phyloP scores from a whole-genome alignment of 2,329 filamentous ascomycete genomes.

The Cryphonectria japonica region DNA sequence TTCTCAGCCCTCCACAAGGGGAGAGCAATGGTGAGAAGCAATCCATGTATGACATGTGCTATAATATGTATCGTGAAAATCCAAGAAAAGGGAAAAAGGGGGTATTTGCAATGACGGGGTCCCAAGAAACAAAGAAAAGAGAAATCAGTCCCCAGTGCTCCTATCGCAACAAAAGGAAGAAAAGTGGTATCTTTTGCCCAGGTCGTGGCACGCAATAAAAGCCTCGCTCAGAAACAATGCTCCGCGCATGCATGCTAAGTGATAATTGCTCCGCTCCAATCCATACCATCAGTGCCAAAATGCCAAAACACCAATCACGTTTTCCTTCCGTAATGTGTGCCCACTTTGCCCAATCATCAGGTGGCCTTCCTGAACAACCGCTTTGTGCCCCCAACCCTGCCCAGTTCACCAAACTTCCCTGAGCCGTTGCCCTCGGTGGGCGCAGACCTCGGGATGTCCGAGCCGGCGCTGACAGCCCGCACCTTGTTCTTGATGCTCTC shows the following conservation, averaged over 20 bases:
- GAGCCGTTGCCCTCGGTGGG: constrained; percentile 33
- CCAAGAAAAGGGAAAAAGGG: not conserved
- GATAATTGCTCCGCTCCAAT: not conserved
- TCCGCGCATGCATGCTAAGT: not conserved
- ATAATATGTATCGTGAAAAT: not conserved
- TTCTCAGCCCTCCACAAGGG: not conserved
- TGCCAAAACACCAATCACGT: not conserved
- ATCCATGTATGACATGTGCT: not conserved
- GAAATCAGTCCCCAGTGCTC: not conserved
- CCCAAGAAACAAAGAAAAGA: constrained; percentile 15
- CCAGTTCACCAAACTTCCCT: constrained; percentile 67
- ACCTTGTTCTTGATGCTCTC: constrained; percentile 83
- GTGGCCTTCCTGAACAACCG: constrained; percentile 63
- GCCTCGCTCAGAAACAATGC: constrained; percentile 11
- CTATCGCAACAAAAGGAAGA: constrained; percentile 17
- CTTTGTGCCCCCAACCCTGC: constrained; percentile 73
- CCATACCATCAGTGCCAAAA: not conserved
- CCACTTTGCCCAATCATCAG: constrained; percentile 15
- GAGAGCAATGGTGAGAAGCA: not conserved
- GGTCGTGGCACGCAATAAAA: constrained; percentile 18
- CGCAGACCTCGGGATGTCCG: constrained; percentile 41
- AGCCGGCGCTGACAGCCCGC: constrained; percentile 65
- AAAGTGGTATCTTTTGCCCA: constrained; percentile 28
- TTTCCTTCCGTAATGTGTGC: constrained; percentile 5
- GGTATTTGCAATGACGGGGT: constrained; percentile 22